Conservation (phyloP, 495 filamentous ascomycete genomes). For the Penicillium atrosanguineum region DNA sequence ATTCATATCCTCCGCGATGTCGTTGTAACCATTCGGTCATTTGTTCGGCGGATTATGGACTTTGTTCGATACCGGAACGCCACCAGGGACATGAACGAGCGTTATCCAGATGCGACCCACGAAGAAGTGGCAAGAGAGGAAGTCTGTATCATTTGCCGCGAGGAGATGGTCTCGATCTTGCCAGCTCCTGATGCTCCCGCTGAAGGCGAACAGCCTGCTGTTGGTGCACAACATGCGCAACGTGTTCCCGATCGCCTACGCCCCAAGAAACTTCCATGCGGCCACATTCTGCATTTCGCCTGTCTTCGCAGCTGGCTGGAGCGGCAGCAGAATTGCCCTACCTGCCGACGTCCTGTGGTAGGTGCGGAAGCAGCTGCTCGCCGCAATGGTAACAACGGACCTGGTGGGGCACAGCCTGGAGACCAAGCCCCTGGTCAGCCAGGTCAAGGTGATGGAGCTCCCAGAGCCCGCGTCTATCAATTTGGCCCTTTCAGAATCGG, state of each 20-base stretch:
- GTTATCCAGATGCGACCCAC: constrained; percentile 86
- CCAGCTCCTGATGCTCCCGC: constrained; percentile 31
- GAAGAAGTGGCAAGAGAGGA: constrained; percentile 84
- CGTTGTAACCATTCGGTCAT: constrained; percentile 88
- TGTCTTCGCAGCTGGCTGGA: constrained; percentile 98
- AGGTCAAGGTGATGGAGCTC: constrained; percentile 33
- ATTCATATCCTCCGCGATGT: constrained; percentile 97
- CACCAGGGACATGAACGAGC: constrained; percentile 83
- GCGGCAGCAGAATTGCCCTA: constrained; percentile 95
- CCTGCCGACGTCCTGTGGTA: constrained; percentile 79
- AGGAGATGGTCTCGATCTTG: constrained; percentile 82
- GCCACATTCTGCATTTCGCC: constrained; percentile 90
- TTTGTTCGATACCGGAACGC: constrained; percentile 87
- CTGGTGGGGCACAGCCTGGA: constrained; percentile 26
- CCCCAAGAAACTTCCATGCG: constrained; percentile 94
- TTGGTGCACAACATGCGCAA: constrained; percentile 7
- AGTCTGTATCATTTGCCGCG: constrained; percentile 96
- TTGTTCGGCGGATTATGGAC: constrained; percentile 80
- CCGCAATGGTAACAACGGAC: constrained; percentile 24
- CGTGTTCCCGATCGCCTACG: constrained; percentile 72
- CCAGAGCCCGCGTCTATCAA: constrained; percentile 49
- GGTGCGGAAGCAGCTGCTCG: constrained; percentile 26
- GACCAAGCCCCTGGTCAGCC: constrained; percentile 29
- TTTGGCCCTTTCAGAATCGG: constrained; percentile 58
- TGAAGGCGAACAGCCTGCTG: constrained; percentile 22